Percentiles rank a stretch among this genome's conserved stretches.
phyloP scores from a whole-genome alignment of 2,329 filamentous ascomycete genomes.

The Talaromyces sp. region DNA sequence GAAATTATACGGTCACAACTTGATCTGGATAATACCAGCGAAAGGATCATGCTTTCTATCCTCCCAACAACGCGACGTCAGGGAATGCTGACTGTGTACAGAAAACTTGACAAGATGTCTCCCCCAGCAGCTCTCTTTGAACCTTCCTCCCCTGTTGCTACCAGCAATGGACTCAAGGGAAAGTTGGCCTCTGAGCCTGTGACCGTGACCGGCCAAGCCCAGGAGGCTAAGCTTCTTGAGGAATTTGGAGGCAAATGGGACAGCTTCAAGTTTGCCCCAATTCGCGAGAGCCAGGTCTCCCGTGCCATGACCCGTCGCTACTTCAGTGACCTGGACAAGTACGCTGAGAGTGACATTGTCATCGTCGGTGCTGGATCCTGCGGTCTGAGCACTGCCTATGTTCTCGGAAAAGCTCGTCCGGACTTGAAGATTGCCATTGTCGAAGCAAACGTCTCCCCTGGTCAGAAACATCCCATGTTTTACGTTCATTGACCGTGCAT shows the following conservation, averaged over 20 bases:
- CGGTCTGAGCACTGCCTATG: slow-evolving; percentile 78
- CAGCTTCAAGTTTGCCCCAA: slow-evolving; percentile 73
- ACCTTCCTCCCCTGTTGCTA: slow-evolving; percentile 31
- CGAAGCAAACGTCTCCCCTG: slow-evolving; percentile 77
- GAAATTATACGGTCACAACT: slow-evolving; percentile 92
- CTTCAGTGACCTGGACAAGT: slow-evolving; percentile 81
- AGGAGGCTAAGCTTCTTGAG: slow-evolving; percentile 52
- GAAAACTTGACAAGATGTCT: slow-evolving; percentile 58
- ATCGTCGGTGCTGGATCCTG: slow-evolving; percentile 89
- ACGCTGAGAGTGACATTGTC: slow-evolving; percentile 90
- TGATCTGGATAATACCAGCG: slow-evolving; percentile 99
- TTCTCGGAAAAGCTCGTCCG: slow-evolving; percentile 74
- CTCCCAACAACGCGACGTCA: slow-evolving; percentile 20
- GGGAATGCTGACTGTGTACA: slow-evolving; percentile 37
- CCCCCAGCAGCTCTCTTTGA: slow-evolving; percentile 66
- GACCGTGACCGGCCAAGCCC: slow-evolving; percentile 29
- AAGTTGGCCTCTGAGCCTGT: slow-evolving; percentile 44
- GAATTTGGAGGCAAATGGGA: slow-evolving; percentile 75
- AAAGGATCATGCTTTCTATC: slow-evolving; percentile 90
- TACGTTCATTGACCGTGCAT: not conserved
- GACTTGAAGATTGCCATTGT: slow-evolving; percentile 90
- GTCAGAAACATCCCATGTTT: slow-evolving; percentile 23
- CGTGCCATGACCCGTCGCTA: slow-evolving; percentile 92
- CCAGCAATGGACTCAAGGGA: slow-evolving; percentile 29
- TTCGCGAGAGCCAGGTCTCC: slow-evolving; percentile 87